Evolutionary conservation across 805 yeast genomes (phyloP).

Genomic region (Cyberlindnera mississippiensis): DNA sequence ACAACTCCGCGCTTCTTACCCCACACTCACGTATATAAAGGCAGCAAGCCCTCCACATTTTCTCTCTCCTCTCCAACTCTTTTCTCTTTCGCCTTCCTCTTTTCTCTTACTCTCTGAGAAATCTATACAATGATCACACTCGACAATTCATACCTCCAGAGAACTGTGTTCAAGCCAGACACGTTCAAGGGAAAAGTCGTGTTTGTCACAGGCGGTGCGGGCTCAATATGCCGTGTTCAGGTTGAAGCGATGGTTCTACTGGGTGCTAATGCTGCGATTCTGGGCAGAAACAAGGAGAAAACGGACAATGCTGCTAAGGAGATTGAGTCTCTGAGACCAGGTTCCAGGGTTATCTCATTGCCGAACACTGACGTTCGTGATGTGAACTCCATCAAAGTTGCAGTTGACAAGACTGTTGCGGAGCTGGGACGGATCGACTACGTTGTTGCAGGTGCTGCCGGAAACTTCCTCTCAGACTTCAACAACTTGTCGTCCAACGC

Average conservation of each 20-base stretch:
- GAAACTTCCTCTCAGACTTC: slow-evolving; percentile 82
- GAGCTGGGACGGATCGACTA: slow-evolving; percentile 76
- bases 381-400: slow-evolving; percentile 51
- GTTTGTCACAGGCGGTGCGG: slow-evolving; percentile 94
- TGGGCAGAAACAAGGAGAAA: slow-evolving; percentile 71
- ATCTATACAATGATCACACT: slow-evolving; percentile 13
- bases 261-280: slow-evolving; percentile 83
- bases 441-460: slow-evolving; percentile 95
- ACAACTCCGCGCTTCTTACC: too few species aligned
- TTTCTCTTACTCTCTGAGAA: too few species aligned
- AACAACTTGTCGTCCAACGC: slow-evolving; percentile 79
- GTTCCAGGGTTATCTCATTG: slow-evolving; percentile 65
- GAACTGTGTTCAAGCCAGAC: slow-evolving; percentile 47
- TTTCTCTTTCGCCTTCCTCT: too few species aligned
- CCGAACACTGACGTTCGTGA: slow-evolving; percentile 79
- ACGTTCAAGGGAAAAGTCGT: slow-evolving; percentile 81
- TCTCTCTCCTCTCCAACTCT: too few species aligned
- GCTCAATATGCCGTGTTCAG: slow-evolving; percentile 90
- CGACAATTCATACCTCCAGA: slow-evolving; percentile 26
- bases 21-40: too few species aligned
- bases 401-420: slow-evolving; percentile 62
- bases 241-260: slow-evolving; percentile 76
- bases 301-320: slow-evolving; percentile 68
- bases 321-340: slow-evolving; percentile 51
- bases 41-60: too few species aligned